A percentile compares a stretch with the other conserved stretches of the same genome.
Conservation (phyloP, 352 stramenopile species). For the Stephanocyclus meneghinianus region DNA sequence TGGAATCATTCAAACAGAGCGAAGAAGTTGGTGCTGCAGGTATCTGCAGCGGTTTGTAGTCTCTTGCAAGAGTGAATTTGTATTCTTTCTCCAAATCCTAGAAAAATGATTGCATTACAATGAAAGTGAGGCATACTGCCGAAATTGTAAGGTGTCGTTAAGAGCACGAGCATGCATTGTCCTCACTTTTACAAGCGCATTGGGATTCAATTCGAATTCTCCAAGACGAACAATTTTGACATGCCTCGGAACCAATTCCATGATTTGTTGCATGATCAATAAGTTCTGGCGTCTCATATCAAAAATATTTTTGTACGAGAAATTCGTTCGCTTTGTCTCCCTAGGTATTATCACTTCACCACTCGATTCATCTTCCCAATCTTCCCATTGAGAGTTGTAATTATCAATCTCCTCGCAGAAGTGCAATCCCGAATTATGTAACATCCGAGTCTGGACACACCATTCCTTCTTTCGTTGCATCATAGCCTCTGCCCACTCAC, state of each 20-base stretch:
- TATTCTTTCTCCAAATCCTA: slow-evolving; percentile 46
- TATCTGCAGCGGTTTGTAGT: slow-evolving; percentile 1
- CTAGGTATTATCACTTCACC: slow-evolving; percentile 8
- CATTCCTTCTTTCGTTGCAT: slow-evolving; percentile 4
- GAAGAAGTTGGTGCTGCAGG: slow-evolving; percentile 4
- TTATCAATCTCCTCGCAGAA: background rate
- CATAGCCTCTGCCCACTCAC: slow-evolving; percentile 46
- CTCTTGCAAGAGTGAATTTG: slow-evolving; percentile 8
- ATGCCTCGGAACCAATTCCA: slow-evolving; percentile 31
- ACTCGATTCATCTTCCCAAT: background rate
- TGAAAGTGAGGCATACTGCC: background rate
- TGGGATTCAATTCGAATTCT: slow-evolving; percentile 48
- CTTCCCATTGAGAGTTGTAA: slow-evolving; percentile 13
- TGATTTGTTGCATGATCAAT: slow-evolving; percentile 38
- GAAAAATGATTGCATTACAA: background rate
- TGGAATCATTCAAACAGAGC: slow-evolving; percentile 19
- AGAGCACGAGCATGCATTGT: background rate
- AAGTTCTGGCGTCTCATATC: slow-evolving; percentile 36
- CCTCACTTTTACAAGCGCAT: slow-evolving; percentile 24
- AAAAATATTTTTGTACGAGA: slow-evolving; percentile 37
- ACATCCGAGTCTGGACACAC: background rate
- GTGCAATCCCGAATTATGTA: background rate
- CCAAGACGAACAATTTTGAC: slow-evolving; percentile 36
- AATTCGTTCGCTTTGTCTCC: background rate
- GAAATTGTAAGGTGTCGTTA: too few species aligned